A percentile compares a stretch with the other conserved stretches of the same genome.
These are phyloP conservation scores for Penicillium turbatum DNA, from an alignment of 495 filamentous ascomycete species.

Conservation along the genomic window DNA sequence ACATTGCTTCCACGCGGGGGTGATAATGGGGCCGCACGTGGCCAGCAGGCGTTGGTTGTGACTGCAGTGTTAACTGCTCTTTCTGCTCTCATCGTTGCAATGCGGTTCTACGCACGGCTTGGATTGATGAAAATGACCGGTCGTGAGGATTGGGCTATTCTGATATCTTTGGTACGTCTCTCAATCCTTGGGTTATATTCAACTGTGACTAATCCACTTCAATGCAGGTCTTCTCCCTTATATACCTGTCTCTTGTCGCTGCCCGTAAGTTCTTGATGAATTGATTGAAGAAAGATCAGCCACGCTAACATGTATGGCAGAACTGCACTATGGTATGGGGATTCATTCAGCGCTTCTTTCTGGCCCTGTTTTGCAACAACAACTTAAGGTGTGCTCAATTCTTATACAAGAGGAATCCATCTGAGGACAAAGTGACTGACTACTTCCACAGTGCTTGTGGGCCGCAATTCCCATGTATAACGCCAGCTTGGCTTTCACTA, in stretches of 20 bases:
- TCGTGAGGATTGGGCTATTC: conserved; percentile 37
- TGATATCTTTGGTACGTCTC: conserved; percentile 24
- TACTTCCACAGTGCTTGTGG: conserved; percentile 30
- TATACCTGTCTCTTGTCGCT: conserved; percentile 33
- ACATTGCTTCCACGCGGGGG: conserved; percentile 17
- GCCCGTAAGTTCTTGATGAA: conserved; percentile 24
- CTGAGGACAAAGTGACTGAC: neutral
- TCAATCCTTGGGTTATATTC: neutral
- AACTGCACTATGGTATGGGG: conserved; percentile 33
- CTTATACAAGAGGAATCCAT: neutral
- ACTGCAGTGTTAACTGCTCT: conserved; percentile 32
- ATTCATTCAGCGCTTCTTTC: conserved; percentile 22
- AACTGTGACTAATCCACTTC: neutral
- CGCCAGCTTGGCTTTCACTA: conserved; percentile 37
- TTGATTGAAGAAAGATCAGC: neutral
- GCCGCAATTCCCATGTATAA: conserved; percentile 42
- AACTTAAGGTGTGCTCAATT: conserved; percentile 29
- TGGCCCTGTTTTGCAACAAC: conserved; percentile 16
- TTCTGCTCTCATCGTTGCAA: conserved; percentile 25
- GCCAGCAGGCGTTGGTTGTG: conserved; percentile 35
- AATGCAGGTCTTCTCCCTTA: conserved; percentile 24
- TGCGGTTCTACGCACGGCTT: conserved; percentile 35
- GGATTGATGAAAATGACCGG: conserved; percentile 36
- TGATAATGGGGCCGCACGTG: conserved; percentile 22
- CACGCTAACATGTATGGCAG: conserved; percentile 13